Conservation (phyloP, 306 rosid genomes). For the Begonia fuchsioides region DNA sequence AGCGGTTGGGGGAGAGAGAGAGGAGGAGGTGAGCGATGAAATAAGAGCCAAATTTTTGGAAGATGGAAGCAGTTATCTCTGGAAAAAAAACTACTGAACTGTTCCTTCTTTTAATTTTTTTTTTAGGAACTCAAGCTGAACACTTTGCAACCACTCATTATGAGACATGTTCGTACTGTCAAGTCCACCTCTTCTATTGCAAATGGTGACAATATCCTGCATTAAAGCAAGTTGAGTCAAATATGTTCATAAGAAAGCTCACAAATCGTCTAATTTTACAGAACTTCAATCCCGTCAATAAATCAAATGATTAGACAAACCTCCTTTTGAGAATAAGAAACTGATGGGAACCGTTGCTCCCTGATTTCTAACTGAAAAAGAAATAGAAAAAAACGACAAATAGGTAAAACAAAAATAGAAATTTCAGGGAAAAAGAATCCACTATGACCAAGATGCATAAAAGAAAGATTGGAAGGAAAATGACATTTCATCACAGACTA, state of each 20-base stretch:
- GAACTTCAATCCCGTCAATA: conserved; percentile 6
- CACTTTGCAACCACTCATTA: conserved; percentile 76
- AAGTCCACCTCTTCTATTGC: conserved; percentile 85
- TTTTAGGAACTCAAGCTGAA: conserved; percentile 68
- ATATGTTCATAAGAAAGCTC: neutral
- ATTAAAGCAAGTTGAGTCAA: neutral
- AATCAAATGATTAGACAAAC: conserved; percentile 22
- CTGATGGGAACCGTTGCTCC: conserved; percentile 66
- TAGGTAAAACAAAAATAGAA: too few species aligned
- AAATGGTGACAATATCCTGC: conserved; percentile 64
- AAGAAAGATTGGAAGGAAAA: too few species aligned
- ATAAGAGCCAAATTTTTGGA: too few species aligned
- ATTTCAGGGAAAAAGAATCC: too few species aligned
- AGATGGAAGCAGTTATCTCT: too few species aligned
- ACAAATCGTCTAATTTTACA: neutral
- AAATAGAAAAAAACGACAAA: neutral
- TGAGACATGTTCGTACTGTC: conserved; percentile 42
- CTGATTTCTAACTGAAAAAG: conserved; percentile 51
- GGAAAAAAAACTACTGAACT: too few species aligned
- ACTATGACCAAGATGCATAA: too few species aligned
- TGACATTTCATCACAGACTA: too few species aligned
- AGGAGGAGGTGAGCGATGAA: too few species aligned
- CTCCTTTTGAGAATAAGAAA: conserved; percentile 84
- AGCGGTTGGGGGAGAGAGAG: too few species aligned
- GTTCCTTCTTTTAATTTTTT: too few species aligned